Evolutionary conservation across 306 rosid genomes (phyloP), one percentile per base, ranked within the genome.

Genomic region (Phaseolus lunatus): DNA sequence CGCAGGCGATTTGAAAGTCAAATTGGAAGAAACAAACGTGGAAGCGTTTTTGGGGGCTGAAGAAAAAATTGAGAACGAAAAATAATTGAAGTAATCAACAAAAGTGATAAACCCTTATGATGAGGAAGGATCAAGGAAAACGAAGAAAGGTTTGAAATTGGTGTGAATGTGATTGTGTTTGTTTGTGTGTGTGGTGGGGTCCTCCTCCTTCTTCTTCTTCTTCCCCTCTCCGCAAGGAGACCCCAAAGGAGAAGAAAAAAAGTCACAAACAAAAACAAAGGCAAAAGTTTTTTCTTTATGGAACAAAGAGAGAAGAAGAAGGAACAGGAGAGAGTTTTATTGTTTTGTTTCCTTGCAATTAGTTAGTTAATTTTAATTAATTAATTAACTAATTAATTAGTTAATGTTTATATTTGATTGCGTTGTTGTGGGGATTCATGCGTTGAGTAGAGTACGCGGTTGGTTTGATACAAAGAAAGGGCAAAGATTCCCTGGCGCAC

Each of bases 1-100:
- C 41, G 84, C 80, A 80, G 79, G 92, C 84, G 80, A 88, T 72
- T 76, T 43, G 37, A 84, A 90, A 91, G 97, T 90, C 96, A 91
- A 90, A 85, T 6, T 72, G 7, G 63, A 82, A 86, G 80, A 77
- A 82, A 88, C 76, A 77, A 71, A 62, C 69, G 71, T 20, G 48
- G 26, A 41, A 41, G 22, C 8, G 20, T 13, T 26, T 19, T 9
- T 3, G 48, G 16, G 16, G 48, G 48, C 48, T 43, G 48, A 10
- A 43, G 15, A 12, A 43, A 43, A 43, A 43, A 39, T 39, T 12
- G 48, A 43, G 15, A 10, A 43, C 11, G 14, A 43, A 43, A 10
- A 43, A 43, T 43, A 43, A 43, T 43, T 9, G 43, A 37, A 37
- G 10, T 37, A 37, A 41, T 2, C 9, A 41, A 37, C 0, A 12